Conservation (phyloP, 2,329 filamentous ascomycete genomes). For the Talaromyces sp. region DNA sequence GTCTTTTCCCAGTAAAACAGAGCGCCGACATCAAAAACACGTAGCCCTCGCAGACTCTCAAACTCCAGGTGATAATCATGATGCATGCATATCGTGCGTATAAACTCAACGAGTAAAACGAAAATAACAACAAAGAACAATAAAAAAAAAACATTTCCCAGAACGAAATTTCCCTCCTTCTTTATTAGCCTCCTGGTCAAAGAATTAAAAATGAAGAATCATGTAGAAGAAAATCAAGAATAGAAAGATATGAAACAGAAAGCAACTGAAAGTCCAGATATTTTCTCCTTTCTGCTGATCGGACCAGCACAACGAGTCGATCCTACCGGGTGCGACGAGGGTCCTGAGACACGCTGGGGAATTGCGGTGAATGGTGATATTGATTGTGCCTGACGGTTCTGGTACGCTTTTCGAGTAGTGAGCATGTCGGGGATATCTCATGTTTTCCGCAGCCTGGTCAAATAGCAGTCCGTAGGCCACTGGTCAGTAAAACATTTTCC, state of each 20-base stretch:
- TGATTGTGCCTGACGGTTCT: background rate
- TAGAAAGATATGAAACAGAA: background rate
- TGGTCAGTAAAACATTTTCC: too few species aligned
- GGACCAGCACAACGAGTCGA: background rate
- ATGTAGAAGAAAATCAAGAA: background rate
- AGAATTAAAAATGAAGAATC: background rate
- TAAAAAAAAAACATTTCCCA: background rate
- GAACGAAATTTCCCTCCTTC: background rate
- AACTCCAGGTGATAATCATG: background rate
- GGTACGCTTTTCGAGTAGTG: background rate
- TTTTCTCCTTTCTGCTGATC: background rate
- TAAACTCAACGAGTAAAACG: background rate
- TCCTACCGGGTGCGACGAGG: background rate
- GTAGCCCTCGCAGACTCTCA: background rate
- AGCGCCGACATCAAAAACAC: background rate
- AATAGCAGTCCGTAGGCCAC: too few species aligned
- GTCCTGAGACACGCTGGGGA: background rate
- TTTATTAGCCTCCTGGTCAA: background rate
- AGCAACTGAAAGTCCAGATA: background rate
- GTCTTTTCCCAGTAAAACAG: background rate
- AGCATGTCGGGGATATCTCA: background rate
- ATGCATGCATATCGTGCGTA: background rate
- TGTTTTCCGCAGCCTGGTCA: too few species aligned
- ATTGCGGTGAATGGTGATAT: background rate
- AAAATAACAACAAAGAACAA: background rate